These are phyloP conservation scores for Phyllostachys edulis DNA, from an alignment of 176 grass and related monocot genomes.

Conservation along the genomic window DNA sequence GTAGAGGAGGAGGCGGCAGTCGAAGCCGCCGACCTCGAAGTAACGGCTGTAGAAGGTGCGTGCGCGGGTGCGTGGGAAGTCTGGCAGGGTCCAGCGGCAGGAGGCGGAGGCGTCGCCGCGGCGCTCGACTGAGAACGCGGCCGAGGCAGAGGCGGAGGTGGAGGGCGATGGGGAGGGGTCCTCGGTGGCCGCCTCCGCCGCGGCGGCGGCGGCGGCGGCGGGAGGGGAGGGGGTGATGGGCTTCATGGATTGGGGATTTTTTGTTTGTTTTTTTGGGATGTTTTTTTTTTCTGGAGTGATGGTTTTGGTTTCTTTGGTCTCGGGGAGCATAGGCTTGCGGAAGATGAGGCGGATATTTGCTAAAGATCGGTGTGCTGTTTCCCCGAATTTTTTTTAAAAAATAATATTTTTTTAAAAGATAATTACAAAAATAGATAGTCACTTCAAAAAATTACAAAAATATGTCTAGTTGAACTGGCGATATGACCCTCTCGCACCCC, in stretches of 20 bases:
- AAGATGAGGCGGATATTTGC: background rate
- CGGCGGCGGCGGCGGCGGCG: constrained; percentile 17
- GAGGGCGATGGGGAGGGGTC: constrained; percentile 47
- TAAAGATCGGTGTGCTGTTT: background rate
- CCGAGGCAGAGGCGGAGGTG: constrained; percentile 24
- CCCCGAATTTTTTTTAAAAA: too few relatives aligned
- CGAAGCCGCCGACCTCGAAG: constrained; percentile 88
- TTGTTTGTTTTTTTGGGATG: constrained; percentile 30
- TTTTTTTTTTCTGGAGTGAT: background rate
- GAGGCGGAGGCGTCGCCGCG: constrained; percentile 67
- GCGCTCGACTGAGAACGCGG: constrained; percentile 65
- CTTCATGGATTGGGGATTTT: constrained; percentile 72
- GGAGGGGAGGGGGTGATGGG: constrained; percentile 37
- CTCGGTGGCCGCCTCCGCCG: constrained; percentile 25
- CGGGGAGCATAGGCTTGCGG: background rate
- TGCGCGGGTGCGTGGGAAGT: constrained; percentile 69
- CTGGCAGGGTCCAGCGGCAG: constrained; percentile 84
- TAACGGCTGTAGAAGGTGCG: constrained; percentile 85
- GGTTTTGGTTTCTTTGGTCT: constrained; percentile 38
- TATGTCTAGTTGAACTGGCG: too few relatives aligned
- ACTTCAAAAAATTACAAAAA: too few relatives aligned
- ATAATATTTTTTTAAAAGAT: too few relatives aligned
- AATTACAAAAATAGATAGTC: too few relatives aligned
- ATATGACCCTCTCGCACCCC: too few relatives aligned
- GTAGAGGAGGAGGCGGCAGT: constrained; percentile 93